These are phyloP conservation scores for Dactylonectria estremocensis DNA, from an alignment of 2,329 filamentous ascomycete genomes.

Conservation along the genomic window DNA sequence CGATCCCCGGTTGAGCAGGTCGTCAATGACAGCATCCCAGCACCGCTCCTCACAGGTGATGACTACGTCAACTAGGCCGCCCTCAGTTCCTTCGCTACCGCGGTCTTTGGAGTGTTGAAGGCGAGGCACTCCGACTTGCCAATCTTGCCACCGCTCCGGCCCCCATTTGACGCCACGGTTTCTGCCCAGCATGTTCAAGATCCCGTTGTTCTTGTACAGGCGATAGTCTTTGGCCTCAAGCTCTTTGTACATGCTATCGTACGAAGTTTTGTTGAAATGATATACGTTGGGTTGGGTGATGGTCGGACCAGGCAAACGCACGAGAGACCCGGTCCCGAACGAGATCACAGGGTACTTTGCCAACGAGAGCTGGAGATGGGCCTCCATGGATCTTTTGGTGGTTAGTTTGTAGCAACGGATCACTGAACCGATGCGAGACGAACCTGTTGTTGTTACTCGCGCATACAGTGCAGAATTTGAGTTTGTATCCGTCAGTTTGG, in stretches of 20 bases:
- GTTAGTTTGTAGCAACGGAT: slow-evolving; percentile 23
- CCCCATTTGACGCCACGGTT: slow-evolving; percentile 95
- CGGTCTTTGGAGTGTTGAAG: slow-evolving; percentile 82
- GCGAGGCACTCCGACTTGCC: slow-evolving; percentile 88
- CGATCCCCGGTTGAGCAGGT: slow-evolving; percentile 87
- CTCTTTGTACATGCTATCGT: slow-evolving; percentile 94
- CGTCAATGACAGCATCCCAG: slow-evolving; percentile 97
- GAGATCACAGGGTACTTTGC: slow-evolving; percentile 96
- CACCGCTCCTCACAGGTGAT: slow-evolving; percentile 98
- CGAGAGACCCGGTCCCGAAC: slow-evolving; percentile 95
- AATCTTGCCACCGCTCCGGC: slow-evolving; percentile 98
- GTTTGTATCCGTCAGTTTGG: slow-evolving; percentile 79
- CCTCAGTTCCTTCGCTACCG: slow-evolving; percentile 86
- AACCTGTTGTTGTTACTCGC: slow-evolving; percentile 98
- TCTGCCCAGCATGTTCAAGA: slow-evolving; percentile 95
- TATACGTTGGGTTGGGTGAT: slow-evolving; percentile 98
- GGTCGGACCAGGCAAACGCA: slow-evolving; percentile 91
- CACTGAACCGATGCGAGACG: slow-evolving; percentile 41
- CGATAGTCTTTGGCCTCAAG: slow-evolving; percentile 87
- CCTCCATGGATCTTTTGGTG: slow-evolving; percentile 80
- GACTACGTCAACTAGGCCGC: slow-evolving; percentile 91
- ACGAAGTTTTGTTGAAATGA: slow-evolving; percentile 97
- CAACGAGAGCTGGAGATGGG: slow-evolving; percentile 91
- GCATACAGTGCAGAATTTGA: slow-evolving; percentile 99
- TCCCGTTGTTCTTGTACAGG: slow-evolving; percentile 91